phyloP scores from a whole-genome alignment of 768 basidiomycete species.

The Agaricus bisporus region DNA sequence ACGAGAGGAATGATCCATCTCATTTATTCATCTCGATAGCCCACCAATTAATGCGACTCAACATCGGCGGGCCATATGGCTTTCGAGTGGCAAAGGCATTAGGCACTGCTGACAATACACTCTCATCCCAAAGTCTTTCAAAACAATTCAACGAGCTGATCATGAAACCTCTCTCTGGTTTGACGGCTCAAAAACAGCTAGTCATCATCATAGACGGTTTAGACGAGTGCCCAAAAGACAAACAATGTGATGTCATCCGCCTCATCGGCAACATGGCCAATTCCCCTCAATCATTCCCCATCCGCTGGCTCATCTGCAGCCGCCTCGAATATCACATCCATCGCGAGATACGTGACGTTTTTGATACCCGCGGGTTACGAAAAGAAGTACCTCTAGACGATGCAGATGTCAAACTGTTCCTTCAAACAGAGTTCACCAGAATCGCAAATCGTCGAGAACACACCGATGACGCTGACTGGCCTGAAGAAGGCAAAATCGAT shows the following conservation, averaged over 20 bases:
- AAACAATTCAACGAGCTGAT: slow-evolving; percentile 1
- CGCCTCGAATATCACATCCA: background rate
- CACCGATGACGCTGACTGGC: background rate
- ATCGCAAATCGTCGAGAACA: background rate
- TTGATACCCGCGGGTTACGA: background rate
- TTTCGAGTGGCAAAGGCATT: background rate
- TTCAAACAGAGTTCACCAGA: background rate
- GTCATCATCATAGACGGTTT: slow-evolving; percentile 1
- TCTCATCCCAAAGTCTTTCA: background rate
- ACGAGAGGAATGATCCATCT: background rate
- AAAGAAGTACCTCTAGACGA: background rate
- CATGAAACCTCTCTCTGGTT: background rate
- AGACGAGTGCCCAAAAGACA: background rate
- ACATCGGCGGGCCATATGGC: background rate
- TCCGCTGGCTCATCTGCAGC: slow-evolving; percentile 3
- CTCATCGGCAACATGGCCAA: background rate
- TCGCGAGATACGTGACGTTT: background rate
- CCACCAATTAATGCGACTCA: background rate
- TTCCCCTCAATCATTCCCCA: background rate
- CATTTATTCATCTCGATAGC: background rate
- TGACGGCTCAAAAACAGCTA: background rate
- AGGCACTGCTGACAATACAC: background rate
- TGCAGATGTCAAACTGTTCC: background rate
- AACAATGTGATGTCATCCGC: background rate
- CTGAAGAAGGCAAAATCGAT: background rate